Base-by-base conservation (phyloP, 495 filamentous ascomycete genomes). In the Hypoxylon intermedium region DNA sequence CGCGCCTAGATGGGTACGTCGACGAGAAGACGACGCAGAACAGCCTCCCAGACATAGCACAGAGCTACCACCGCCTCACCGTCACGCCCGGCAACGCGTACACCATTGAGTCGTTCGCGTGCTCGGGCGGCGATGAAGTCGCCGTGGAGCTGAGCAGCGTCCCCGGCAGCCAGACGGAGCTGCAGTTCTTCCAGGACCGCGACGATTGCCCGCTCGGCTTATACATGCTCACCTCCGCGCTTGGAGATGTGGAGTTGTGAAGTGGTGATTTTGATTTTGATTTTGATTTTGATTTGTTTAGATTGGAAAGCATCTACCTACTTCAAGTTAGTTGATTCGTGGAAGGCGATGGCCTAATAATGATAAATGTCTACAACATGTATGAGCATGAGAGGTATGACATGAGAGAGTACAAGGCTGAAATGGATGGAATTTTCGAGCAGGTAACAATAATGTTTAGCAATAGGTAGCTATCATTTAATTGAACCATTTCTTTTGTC, bases 171-270 rank as follows among this genome's bases (percentile, higher is more conserved):
- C 74, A 69, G 53, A 80, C 85, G 15, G 64, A 79, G 38, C 65
- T 91, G n/a, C 71, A 84, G 47, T 90, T 82, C 64, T 85, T 86
- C 70, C 77, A 91, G 68, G 82, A 88, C 67, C 85, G 68, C 56
- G 84, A 82, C 60, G 82, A 82, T 18, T 75, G 76, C 48, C 83
- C 87, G 64, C 79, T 89, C 55, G 87, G 88, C 36, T 70, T 90
- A 56, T 90, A 80, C 71, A 77, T 91, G 58, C 83, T 80, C 6
- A 53, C 51, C 12, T 64, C 51, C 19, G 13, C 21, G 11, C 1
- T 12, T 5, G 49, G 19, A 11, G 61, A 36, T 6, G 18, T 45
- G 49, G 54, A 59, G 20, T 55, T 59, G 49, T 59, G 28, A 34
- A 2, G 31, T 18, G 28, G 0, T 7, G 19, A n/a, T n/a, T n/a